Conservation (phyloP, 2,329 filamentous ascomycete species). For the Beauveria bassiana region DNA sequence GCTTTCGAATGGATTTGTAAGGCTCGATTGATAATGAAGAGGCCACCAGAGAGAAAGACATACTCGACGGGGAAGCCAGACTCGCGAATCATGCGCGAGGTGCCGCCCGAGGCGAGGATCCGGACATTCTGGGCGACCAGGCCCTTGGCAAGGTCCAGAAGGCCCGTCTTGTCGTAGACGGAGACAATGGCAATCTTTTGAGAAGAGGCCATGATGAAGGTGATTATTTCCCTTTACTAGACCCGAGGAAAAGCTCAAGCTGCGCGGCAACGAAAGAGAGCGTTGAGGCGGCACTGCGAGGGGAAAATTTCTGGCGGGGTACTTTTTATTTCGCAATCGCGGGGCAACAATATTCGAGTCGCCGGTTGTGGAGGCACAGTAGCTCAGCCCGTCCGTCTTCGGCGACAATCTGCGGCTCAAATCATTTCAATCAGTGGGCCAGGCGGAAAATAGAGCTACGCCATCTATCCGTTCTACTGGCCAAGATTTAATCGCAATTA, state of each 20-base stretch:
- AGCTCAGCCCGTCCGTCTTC: background rate
- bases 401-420: background rate
- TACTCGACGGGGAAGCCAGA: conserved; percentile 93
- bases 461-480: background rate
- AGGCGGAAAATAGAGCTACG: background rate
- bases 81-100: conserved; percentile 92
- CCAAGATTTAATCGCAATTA: too few relatives aligned
- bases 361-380: background rate
- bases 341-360: conserved; percentile 2
- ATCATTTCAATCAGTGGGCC: background rate
- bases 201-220: conserved; percentile 26
- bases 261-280: background rate
- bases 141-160: conserved; percentile 86
- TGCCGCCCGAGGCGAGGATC: conserved; percentile 90
- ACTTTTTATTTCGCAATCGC: conserved; percentile 9
- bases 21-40: background rate
- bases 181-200: conserved; percentile 81
- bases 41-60: conserved; percentile 24
- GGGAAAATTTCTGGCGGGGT: conserved; percentile 10
- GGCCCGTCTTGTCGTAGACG: conserved; percentile 97
- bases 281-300: background rate
- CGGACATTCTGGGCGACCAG: conserved; percentile 83
- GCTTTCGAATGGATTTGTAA: background rate
- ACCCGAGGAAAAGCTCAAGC: background rate
- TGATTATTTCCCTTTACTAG: background rate